Evolutionary conservation across 148 eudicot species (phyloP), one percentile per base, ranked within the genome.

Genomic region (Amaranthus cruentus): DNA sequence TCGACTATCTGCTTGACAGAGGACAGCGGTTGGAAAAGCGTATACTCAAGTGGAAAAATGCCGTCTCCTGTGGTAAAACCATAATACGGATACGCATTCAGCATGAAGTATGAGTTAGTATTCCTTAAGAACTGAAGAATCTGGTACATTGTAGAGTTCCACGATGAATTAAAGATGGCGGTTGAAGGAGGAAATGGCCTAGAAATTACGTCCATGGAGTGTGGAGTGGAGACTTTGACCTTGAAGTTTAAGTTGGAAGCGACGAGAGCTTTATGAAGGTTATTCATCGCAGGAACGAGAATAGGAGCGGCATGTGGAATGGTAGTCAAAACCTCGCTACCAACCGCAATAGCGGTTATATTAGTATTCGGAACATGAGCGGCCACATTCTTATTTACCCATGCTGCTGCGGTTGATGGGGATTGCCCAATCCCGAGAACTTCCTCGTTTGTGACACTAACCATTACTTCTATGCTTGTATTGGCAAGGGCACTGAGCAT

Each of bases 161-260:
- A 94, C 1, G 93, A 48, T n/a, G 96, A 77, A 67, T 94, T 91
- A 75, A 91, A 94, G 53, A 79, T 62, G 67, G 98, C 97, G 12
- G 91, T 80, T 1, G 98, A 94, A 47, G 98, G 98, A 62, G 97
- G 98, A 73, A 94, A 94, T 6, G 96, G 91, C 53, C 79, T 85
- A 4, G 96, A 70, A 53, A 94, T 91, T n/a, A 90, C 66, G 67
- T 88, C 91, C 91, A 91, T 91, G 60, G 98, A 83, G 63, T 82
- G 84, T 0, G 98, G 98, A 51, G 97, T 87, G 55, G 98, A 94
- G 63, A 94, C 93, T 81, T 88, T 94, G 72, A 91, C 84, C 69
- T 76, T 87, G 81, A 79, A 82, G 62, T 89, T 89, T 18, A 93
- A 78, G 68, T 90, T 84, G 64, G 98, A 79, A n/a, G 97, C 92